phyloP scores from a whole-genome alignment of 208 protist species.

The Trypanosoma boissoni region DNA sequence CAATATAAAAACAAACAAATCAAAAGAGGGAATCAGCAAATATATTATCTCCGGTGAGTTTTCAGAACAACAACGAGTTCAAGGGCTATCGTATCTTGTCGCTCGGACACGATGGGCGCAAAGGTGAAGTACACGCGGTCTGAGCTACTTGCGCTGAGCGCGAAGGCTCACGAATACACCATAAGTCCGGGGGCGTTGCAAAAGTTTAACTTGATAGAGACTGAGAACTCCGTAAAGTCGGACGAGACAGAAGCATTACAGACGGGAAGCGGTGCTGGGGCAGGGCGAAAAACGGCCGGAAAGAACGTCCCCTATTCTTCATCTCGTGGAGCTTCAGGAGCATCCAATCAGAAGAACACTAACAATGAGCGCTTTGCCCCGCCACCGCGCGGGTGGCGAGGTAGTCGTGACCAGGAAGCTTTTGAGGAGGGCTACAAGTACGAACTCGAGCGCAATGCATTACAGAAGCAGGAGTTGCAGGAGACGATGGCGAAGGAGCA shows the following conservation, averaged over 20 bases:
- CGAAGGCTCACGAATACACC: slow-evolving; percentile 24
- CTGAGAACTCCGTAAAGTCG: slow-evolving; percentile 24
- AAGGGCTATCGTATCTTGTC: slow-evolving; percentile 1
- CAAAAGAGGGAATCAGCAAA: not conserved
- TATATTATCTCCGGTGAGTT: too few species aligned
- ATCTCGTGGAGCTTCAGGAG: slow-evolving; percentile 6
- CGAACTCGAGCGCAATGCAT: slow-evolving; percentile 70
- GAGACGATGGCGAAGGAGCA: slow-evolving; percentile 68
- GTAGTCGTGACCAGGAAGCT: slow-evolving; percentile 74
- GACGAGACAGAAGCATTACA: slow-evolving; percentile 3
- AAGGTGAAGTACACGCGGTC: slow-evolving; percentile 50
- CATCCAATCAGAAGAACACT: too few species aligned
- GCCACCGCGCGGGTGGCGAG: slow-evolving; percentile 37
- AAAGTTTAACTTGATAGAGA: slow-evolving; percentile 74
- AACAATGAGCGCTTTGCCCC: slow-evolving; percentile 73
- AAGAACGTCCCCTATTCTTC: not conserved
- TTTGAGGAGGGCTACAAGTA: slow-evolving; percentile 86
- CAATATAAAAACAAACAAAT: not conserved
- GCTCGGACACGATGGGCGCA: slow-evolving; percentile 12
- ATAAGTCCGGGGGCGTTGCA: slow-evolving; percentile 36
- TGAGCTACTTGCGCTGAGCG: slow-evolving; percentile 53
- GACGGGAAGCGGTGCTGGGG: slow-evolving; percentile 1
- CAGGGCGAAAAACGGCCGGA: slow-evolving; percentile 2
- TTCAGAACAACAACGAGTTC: too few species aligned
- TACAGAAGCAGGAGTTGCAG: slow-evolving; percentile 54